Evolutionary conservation across 768 basidiomycete species (phyloP).

Genomic region (Suillus subluteus): DNA sequence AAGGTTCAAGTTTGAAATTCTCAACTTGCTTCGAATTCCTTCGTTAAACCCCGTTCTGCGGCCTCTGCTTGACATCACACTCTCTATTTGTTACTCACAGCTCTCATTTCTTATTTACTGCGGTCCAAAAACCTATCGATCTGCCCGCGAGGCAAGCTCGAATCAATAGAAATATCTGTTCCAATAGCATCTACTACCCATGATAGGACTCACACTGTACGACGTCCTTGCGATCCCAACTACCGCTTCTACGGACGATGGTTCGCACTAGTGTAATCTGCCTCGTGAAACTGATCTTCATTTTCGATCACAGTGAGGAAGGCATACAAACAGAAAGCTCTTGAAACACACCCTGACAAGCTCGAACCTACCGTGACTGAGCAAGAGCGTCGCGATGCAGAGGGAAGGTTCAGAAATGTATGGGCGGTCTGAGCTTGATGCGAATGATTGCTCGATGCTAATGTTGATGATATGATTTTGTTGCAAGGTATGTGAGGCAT

Average conservation of each 20-base stretch:
- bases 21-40: constrained; percentile 1
- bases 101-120: not conserved
- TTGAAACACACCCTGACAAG: constrained; percentile 78
- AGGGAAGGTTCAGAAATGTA: constrained; percentile 65
- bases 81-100: not conserved
- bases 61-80: not conserved
- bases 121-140: not conserved
- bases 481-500: constrained; percentile 63
- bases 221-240: constrained; percentile 49
- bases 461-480: constrained; percentile 22
- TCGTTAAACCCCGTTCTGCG: not conserved
- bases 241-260: constrained; percentile 54
- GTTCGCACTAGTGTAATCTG: constrained; percentile 34
- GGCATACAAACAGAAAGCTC: constrained; percentile 66
- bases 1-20: not conserved
- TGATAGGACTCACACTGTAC: constrained; percentile 39
- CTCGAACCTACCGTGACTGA: constrained; percentile 56
- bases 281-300: not conserved
- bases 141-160: constrained; percentile 7
- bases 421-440: constrained; percentile 30
- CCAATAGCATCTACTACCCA: constrained; percentile 24
- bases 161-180: not conserved
- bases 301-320: constrained; percentile 52
- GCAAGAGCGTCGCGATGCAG: constrained; percentile 54
- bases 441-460: constrained; percentile 8